Percentiles rank a stretch among this genome's conserved stretches.
Evolutionary conservation across 345 rosid genomes (phyloP).

Genomic region (Gossypioides kirkii): DNA sequence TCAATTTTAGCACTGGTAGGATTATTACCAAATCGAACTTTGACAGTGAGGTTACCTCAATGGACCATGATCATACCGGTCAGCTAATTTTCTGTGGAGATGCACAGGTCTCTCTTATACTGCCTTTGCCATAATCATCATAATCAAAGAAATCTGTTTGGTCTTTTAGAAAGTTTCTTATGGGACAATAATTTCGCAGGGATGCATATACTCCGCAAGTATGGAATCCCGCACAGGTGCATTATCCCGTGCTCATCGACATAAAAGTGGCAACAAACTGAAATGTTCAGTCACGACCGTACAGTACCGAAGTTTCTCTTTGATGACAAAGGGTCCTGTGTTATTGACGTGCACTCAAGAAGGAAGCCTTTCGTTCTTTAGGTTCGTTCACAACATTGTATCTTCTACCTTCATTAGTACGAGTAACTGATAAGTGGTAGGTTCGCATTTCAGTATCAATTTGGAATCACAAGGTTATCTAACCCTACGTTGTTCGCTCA

Average conservation of each 20-base stretch:
- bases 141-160: neutral
- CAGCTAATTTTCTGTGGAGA: constrained; percentile 93
- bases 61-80: constrained; percentile 99
- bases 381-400: constrained; percentile 36
- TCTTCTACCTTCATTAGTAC: neutral
- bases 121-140: neutral
- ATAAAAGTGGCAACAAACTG: constrained; percentile 54
- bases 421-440: constrained; percentile 5
- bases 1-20: constrained; percentile 99
- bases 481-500: constrained; percentile 70
- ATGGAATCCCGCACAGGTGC: constrained; percentile 77
- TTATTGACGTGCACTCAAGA: constrained; percentile 84
- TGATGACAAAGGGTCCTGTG: constrained; percentile 85
- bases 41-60: constrained; percentile 69
- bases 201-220: constrained; percentile 69
- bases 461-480: constrained; percentile 81
- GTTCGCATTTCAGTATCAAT: constrained; percentile 58
- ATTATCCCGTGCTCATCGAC: constrained; percentile 76
- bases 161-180: constrained; percentile 2
- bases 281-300: constrained; percentile 77
- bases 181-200: constrained; percentile 40
- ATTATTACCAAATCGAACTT: constrained; percentile 48
- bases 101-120: constrained; percentile 46
- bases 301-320: constrained; percentile 89
- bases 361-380: constrained; percentile 84